Evolutionary conservation across 1,284 basidiomycete species (phyloP), one percentile per base, ranked within the genome.

Genomic region (Vanrija humicola): DNA sequence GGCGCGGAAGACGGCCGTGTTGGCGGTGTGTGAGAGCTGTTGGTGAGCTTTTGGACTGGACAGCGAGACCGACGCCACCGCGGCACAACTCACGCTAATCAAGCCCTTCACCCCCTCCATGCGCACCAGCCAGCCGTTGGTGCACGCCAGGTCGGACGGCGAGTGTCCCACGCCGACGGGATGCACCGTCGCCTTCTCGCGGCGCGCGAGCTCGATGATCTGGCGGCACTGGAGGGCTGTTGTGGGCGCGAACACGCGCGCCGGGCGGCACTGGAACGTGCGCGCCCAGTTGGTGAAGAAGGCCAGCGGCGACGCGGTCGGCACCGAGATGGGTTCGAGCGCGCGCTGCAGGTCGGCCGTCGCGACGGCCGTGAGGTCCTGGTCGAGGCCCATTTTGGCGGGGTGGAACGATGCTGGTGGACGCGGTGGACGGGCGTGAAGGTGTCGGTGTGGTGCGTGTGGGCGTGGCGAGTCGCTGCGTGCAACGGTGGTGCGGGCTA

Each of bases 81-180:
- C 19, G 16, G 1, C 12, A 3, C 19, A 19, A 73, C 88, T 72
- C 75, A 93, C 90, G 80, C 87, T 84, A 45, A 92, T 70, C 19
- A 90, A 74, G 29, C 81, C 79, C 70, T 86, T 81, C 52, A 95
- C 76, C 64, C 82, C 83, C 52, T 84, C 84, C 61, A 87, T 88
- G 50, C 87, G 82, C 52, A 95, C 76, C 82, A 95, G 86, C 79
- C 84, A 93, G 14, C 86, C 90, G 52, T 79, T 82, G 0, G 90
- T 92, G 75, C 90, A 95, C 0, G 89, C 87, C 50, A 98, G 80
- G 77, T 98, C 95, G 70, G 86, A 89, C 10, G 95, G 96, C 61
- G 87, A 90, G 77, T 98, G 95, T 0, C 92, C 93, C 9, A 91
- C 84, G 9, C 94, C 95, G 26, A 87, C 87, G 0, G 90, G 88